These are phyloP conservation scores for Amniculicola lignicola DNA, from an alignment of 495 filamentous ascomycete species.

Conservation along the genomic window DNA sequence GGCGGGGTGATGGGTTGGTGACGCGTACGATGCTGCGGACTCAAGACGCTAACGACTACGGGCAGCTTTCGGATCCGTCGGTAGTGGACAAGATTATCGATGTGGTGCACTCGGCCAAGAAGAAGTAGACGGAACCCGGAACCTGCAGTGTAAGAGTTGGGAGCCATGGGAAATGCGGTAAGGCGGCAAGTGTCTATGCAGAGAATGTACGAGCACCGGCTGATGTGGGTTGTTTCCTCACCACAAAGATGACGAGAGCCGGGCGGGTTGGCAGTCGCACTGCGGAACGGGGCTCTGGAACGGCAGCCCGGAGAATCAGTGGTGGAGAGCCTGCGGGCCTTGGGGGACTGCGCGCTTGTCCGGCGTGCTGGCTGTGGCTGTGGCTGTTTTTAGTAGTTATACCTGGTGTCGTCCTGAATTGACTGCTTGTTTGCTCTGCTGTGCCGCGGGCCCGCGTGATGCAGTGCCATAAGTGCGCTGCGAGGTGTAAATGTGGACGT, in stretches of 20 bases:
- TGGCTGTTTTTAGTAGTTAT: neutral
- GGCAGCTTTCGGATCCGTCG: constrained; percentile 80
- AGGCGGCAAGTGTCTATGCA: neutral
- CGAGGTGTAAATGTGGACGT: no score
- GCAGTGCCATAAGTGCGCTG: no score
- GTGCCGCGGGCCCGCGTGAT: no score
- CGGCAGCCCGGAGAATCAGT: no score
- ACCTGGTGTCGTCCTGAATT: neutral
- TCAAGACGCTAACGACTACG: constrained; percentile 20
- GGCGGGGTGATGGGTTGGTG: constrained; percentile 13
- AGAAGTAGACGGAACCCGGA: constrained; percentile 43
- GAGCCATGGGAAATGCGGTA: no score
- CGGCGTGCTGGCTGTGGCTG: neutral
- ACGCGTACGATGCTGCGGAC: neutral
- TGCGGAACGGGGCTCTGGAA: no score
- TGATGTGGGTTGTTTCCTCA: neutral
- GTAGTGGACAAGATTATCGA: constrained; percentile 88
- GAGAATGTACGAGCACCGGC: neutral
- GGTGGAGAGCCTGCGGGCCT: no score
- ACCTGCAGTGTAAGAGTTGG: no score
- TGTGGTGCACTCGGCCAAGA: constrained; percentile 63
- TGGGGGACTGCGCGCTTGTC: neutral
- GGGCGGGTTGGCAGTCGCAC: neutral
- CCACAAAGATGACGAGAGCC: neutral
- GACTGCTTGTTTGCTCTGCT: no score